A percentile compares a stretch with the other conserved stretches of the same genome.
Evolutionary conservation across 108 stramenopile species (phyloP).

Genomic region (Conticribra guillardii): DNA sequence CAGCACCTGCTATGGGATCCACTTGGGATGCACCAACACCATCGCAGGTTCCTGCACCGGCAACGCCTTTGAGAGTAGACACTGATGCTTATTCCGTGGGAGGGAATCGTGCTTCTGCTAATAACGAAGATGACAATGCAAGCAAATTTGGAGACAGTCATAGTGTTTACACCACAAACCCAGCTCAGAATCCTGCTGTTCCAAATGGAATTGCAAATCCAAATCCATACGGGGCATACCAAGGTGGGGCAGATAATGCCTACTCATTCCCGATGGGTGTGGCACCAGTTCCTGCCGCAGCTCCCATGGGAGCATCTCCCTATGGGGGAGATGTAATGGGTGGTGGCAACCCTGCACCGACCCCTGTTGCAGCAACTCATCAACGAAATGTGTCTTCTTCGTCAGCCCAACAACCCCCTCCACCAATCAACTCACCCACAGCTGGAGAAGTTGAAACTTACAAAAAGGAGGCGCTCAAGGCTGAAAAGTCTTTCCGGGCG

Average conservation of each 20-base stretch:
- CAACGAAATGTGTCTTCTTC: conserved; percentile 23
- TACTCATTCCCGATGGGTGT: neutral
- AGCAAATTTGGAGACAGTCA: conserved; percentile 3
- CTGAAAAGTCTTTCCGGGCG: conserved; percentile 59
- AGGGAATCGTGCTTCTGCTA: no score
- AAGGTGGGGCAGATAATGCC: neutral
- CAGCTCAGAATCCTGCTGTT: neutral
- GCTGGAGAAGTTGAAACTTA: conserved; percentile 49
- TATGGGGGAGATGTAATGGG: conserved; percentile 32
- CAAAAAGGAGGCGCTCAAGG: conserved; percentile 56
- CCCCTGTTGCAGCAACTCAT: conserved; percentile 16
- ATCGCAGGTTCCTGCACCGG: neutral
- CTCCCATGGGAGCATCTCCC: conserved; percentile 13
- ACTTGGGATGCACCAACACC: neutral
- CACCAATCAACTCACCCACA: conserved; percentile 34
- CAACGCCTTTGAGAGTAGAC: neutral
- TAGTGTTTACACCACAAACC: neutral
- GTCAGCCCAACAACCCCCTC: conserved; percentile 24
- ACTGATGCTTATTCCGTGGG: no score
- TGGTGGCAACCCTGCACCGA: conserved; percentile 7
- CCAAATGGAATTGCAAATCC: neutral
- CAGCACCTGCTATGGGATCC: neutral
- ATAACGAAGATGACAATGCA: neutral
- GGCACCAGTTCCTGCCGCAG: conserved; percentile 5
- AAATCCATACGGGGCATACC: neutral